Evolutionary conservation across 2,329 filamentous ascomycete species (phyloP).

Genomic region (Chaetomium olivaceum): DNA sequence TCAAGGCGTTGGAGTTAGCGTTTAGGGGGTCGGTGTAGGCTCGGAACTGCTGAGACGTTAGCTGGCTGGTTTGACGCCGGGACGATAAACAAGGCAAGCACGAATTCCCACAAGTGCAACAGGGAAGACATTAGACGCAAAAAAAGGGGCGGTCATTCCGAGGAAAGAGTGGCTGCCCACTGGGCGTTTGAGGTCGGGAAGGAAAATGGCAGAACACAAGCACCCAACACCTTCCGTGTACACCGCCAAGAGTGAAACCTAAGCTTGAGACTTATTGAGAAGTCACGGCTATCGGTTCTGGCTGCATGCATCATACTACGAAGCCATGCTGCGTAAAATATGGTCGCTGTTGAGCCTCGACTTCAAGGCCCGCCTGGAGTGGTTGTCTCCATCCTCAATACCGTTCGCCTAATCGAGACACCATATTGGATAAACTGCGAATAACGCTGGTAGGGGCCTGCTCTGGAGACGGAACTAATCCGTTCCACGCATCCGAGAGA

Average conservation of each 20-base stretch:
- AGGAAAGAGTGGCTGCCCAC: conserved; percentile 6
- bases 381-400: not conserved
- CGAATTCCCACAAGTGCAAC: not conserved
- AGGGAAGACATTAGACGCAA: no score
- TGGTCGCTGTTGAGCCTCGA: not conserved
- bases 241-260: not conserved
- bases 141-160: not conserved
- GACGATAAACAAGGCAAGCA: not conserved
- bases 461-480: not conserved
- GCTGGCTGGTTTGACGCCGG: not conserved
- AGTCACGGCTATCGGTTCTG: conserved; percentile 9
- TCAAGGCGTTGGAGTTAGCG: conserved; percentile 49
- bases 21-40: conserved; percentile 59
- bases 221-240: not conserved
- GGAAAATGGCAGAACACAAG: conserved; percentile 1
- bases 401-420: conserved; percentile 1
- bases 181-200: not conserved
- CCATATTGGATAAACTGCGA: not conserved
- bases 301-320: conserved; percentile 2
- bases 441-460: not conserved
- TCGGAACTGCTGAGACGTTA: conserved; percentile 51
- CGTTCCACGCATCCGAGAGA: not conserved
- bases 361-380: not conserved
- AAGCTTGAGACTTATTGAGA: conserved; percentile 13
- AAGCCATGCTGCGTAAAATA: not conserved